Percentiles rank a stretch among this genome's conserved stretches.
These are phyloP conservation scores for Citrus glauca DNA, from an alignment of 345 rosid genomes.

Conservation along the genomic window DNA sequence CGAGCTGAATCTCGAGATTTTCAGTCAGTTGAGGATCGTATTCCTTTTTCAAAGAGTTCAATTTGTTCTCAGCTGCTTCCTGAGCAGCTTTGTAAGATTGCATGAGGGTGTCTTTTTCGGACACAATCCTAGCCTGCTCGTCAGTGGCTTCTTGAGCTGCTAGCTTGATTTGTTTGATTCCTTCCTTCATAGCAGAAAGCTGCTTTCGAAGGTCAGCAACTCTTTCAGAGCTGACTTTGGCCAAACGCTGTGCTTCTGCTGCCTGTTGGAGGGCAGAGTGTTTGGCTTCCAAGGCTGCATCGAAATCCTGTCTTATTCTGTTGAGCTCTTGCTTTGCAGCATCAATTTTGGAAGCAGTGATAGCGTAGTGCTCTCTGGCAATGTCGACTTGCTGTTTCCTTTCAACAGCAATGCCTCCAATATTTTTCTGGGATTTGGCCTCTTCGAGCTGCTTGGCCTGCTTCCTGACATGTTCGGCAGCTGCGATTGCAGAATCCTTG, in stretches of 20 bases:
- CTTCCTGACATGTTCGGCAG: constrained; percentile 44
- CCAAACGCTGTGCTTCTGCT: constrained; percentile 55
- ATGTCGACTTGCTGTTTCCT: constrained; percentile 46
- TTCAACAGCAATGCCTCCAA: constrained; percentile 20
- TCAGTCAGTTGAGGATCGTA: constrained; percentile 45
- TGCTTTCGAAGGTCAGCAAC: constrained; percentile 54
- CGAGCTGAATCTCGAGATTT: constrained; percentile 47
- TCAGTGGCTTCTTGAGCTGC: constrained; percentile 48
- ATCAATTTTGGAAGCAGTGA: constrained; percentile 45
- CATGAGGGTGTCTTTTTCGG: constrained; percentile 42
- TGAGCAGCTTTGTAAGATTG: constrained; percentile 36
- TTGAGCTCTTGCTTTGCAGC: constrained; percentile 69
- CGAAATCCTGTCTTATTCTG: constrained; percentile 71
- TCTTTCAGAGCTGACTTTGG: constrained; percentile 32
- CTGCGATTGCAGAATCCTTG: constrained; percentile 39
- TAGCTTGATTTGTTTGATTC: constrained; percentile 44
- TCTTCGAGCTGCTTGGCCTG: constrained; percentile 56
- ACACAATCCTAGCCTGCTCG: constrained; percentile 35
- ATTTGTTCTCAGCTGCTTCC: constrained; percentile 45
- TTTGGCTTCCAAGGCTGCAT: constrained; percentile 60
- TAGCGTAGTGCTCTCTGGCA: constrained; percentile 55
- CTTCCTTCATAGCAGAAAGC: constrained; percentile 57
- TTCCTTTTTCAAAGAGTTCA: constrained; percentile 36
- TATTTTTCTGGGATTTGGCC: constrained; percentile 34
- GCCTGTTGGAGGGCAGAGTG: constrained; percentile 56